Evolutionary conservation across 129 eudicot species (phyloP), one percentile per base, ranked within the genome.

Genomic region (Escallonia rubra): DNA sequence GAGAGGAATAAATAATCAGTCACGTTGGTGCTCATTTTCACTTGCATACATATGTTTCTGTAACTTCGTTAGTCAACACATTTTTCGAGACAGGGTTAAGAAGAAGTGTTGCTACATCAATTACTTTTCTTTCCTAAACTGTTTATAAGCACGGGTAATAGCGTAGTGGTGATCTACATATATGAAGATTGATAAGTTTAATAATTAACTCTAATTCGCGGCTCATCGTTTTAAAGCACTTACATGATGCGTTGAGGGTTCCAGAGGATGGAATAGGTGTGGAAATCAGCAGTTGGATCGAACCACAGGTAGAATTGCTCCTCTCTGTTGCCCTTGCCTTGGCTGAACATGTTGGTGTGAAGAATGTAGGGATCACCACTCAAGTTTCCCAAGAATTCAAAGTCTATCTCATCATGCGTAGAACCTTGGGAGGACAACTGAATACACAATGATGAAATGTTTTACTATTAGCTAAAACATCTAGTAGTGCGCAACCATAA

Each of bases 211-310:
- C 34, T 23, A 23, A 23, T 23, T 23, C 34, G 34, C 34, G 34
- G 34, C 1, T 23, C 34, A 23, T 23, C 3, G n/a, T 40, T 2
- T 39, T 23, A 23, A 12, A 12, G 38, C 23, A 77, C 93, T 74
- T 80, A 83, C 93, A 86, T 69, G 16, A 83, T 83, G 68, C 61
- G 66, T 51, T 78, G 81, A 12, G 93, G 93, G 49, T 82, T 86
- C 89, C 93, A 83, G 14, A 82, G 81, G 41, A 86, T 80, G 55
- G 88, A 86, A 49, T 86, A 86, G 3, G 88, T 86, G 50, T 86
- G 93, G 40, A 86, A 86, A 76, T 86, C 93, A 2, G 82, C 76
- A 43, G 93, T 82, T 43, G 93, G 93, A 57, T 86, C 93, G 51
- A 86, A 86, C 93, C 93, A 86, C 0, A 86, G 63, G 41, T 80